phyloP scores from a whole-genome alignment of 768 basidiomycete species.

The Terana coerulea region DNA sequence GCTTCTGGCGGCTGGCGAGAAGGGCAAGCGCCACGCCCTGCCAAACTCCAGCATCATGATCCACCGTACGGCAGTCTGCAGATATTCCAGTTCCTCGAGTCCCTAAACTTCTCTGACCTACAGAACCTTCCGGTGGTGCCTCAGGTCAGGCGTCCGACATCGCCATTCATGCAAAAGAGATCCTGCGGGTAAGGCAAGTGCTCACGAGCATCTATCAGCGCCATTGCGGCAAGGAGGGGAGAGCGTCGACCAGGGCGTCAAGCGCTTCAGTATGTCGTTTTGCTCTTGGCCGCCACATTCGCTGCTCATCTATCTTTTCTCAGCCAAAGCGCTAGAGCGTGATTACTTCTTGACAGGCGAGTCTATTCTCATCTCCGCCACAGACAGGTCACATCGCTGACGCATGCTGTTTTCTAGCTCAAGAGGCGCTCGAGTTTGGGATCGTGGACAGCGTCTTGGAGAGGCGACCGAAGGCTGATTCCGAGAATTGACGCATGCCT shows the following conservation, averaged over 20 bases:
- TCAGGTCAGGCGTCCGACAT: constrained; percentile 96
- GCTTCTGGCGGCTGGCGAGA: constrained; percentile 62
- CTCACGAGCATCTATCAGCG: constrained; percentile 87
- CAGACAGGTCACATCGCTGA: too few species aligned
- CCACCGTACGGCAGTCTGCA: constrained; percentile 88
- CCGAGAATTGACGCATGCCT: too few species aligned
- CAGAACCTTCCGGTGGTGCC: constrained; percentile 96
- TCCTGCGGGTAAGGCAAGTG: constrained; percentile 79
- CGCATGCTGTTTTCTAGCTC: constrained; percentile 42
- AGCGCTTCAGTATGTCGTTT: constrained; percentile 80
- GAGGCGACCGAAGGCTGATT: constrained; percentile 59
- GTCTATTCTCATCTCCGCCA: too few species aligned
- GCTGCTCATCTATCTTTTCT: constrained; percentile 8
- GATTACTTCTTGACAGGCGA: constrained; percentile 95
- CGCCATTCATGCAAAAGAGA: constrained; percentile 96
- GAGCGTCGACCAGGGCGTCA: constrained; percentile 54
- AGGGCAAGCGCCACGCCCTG: constrained; percentile 49
- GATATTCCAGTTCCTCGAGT: too few species aligned
- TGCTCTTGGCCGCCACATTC: background rate
- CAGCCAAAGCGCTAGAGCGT: constrained; percentile 86
- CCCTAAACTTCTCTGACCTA: too few species aligned
- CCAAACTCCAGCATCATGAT: constrained; percentile 82
- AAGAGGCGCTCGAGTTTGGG: constrained; percentile 87
- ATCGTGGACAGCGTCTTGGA: constrained; percentile 92
- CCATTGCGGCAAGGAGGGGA: constrained; percentile 76